Evolutionary conservation across 2,329 filamentous ascomycete genomes (phyloP), one percentile per base, ranked within the genome.

Genomic region (Metarhizium anisopliae): DNA sequence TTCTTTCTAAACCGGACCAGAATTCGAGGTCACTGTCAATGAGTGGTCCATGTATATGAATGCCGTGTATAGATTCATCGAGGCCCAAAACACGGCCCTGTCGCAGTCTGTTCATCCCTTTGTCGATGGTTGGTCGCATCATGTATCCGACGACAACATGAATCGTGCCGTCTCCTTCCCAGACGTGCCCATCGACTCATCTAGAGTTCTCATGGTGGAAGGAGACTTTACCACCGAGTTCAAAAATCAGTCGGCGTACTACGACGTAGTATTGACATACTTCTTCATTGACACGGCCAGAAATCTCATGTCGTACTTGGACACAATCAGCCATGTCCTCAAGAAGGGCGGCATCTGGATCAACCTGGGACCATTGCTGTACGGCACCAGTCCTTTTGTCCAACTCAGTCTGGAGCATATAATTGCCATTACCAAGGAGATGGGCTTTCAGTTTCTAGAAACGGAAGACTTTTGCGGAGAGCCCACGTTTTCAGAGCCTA

Each of bases 271-370:
- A 0, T 64, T 82, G 0, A 82, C 81, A 0, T 74, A 82, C 47
- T 84, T 83, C 67, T 83, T 84, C 66, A 82, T 84, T 59, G 81
- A 84, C 61, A 84, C 80, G 0, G 80, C 81, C 0, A 73, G 79
- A 0, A 83, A 83, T 54, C 63, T 82, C 1, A 71, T 82, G 63
- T 67, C 62, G 0, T 84, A 83, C 58, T 69, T 83, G 6, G 78
- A 83, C 40, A 80, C 74, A 0, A 82, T 82, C 47, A 69, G 76
- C 52, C 64, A 64, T 0, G 60, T 80, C 0, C 69, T 84, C 2
- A 72, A 68, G 47, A 62, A 65, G 0, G 79, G 78, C 0, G 80
- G 80, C 0, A 63, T 70, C 40, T 83, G 80, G 80, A 66, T 83
- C 29, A 84, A 83, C 52, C 71, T 82, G 0, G 81, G 80, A 0